Evolutionary conservation across 2,329 filamentous ascomycete species (phyloP), one percentile per base, ranked within the genome.

Genomic region (Ophiostoma triangulosporum): DNA sequence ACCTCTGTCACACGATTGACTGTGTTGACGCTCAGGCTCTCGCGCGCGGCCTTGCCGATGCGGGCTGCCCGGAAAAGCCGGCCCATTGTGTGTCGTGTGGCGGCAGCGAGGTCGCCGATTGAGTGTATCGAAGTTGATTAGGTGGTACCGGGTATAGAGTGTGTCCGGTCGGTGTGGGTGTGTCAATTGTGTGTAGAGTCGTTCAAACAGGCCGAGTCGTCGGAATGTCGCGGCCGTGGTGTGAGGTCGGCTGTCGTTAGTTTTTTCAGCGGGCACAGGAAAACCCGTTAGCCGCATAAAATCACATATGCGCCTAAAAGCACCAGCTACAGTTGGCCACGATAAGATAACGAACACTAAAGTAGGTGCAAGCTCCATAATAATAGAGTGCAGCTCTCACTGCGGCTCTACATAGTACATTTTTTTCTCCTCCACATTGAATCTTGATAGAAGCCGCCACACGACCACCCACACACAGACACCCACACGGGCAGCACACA

Each of bases 1-100:
- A 67, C 63, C 55, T 62, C 64, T 60, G 56, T 60, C 56, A 64
- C 17, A 7, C 50, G 46, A 4, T 45, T 4, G 33, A 65, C 59
- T 51, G 66, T 64, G 50, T 64, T 62, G 56, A 68, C 66, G 50
- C 68, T 52, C 27, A 73, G 57, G 35, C 59, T 62, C 36, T 67
- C 64, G 48, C 54, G 55, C 50, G 68, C 69, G 1, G 64, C 70
- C 63, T 75, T 68, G 60, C 69, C 71, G 53, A 76, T 68, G 58
- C 67, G 66, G 50, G 68, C 59, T 50, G 73, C 69, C 54, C 61
- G 63, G 55, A 69, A 62, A 56, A 17, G 32, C 32, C 46, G 46
- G 46, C 29, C 46, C 46, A 48, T 48, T 33, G n/a, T 32, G 14
- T 48, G 26, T 48, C 15, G 17, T 11, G 45, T 43, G 38, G 20